A percentile compares a stretch with the other conserved stretches of the same genome.
Conservation (phyloP, 176 grass and related monocot genomes). For the Aegilops bicornis region DNA sequence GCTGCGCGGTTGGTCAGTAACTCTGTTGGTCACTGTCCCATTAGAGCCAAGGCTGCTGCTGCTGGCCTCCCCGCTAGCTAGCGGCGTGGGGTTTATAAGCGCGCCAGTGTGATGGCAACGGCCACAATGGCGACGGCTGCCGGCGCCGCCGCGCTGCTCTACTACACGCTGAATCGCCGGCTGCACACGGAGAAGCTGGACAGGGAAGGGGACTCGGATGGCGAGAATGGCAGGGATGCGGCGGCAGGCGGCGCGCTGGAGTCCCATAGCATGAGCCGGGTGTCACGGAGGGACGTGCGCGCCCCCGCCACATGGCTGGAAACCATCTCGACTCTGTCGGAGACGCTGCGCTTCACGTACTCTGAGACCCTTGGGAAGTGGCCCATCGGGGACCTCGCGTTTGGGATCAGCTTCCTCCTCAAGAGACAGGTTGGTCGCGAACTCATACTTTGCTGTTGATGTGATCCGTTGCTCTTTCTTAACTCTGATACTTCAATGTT, state of each 20-base stretch:
- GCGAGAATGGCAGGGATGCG: slow-evolving; percentile 22
- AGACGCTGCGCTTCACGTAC: slow-evolving; percentile 92
- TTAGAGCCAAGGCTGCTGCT: neutral
- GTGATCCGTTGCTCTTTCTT: neutral
- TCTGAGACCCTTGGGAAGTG: slow-evolving; percentile 97
- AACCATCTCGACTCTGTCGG: slow-evolving; percentile 91
- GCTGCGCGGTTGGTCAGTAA: neutral
- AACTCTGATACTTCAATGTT: neutral
- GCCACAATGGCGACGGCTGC: slow-evolving; percentile 80
- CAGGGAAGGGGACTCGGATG: slow-evolving; percentile 47
- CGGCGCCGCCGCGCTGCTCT: slow-evolving; percentile 68
- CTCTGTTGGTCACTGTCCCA: neutral
- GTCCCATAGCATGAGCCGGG: slow-evolving; percentile 43
- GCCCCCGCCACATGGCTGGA: slow-evolving; percentile 93
- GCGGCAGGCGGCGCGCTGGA: neutral
- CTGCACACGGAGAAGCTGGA: slow-evolving; percentile 49
- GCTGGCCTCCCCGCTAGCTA: neutral
- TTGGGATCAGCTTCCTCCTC: slow-evolving; percentile 90
- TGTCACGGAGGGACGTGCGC: slow-evolving; percentile 67
- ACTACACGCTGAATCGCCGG: slow-evolving; percentile 66
- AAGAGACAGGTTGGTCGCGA: slow-evolving; percentile 82
- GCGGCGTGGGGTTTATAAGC: neutral
- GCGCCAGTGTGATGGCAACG: slow-evolving; percentile 43
- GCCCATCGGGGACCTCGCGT: slow-evolving; percentile 93
- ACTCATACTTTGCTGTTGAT: neutral